A percentile compares a stretch with the other conserved stretches of the same genome.
Evolutionary conservation across 1,284 basidiomycete species (phyloP).

Genomic region (Ganoderma multipileum): DNA sequence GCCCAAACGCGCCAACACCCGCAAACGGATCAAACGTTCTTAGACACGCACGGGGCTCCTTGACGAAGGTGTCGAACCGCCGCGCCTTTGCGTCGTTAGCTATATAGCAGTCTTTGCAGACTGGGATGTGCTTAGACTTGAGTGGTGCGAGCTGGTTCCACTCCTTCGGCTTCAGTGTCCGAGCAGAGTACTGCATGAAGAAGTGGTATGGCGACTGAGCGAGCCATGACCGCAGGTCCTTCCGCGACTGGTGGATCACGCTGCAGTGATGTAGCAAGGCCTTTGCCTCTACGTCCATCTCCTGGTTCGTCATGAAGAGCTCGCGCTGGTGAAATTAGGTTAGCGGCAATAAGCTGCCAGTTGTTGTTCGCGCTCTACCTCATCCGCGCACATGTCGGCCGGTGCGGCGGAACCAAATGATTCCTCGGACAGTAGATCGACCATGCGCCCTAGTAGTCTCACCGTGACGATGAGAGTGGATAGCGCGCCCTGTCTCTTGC

Average conservation of each 20-base stretch:
- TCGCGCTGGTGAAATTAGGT: constrained; percentile 49
- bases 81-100: constrained; percentile 41
- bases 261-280: constrained; percentile 55
- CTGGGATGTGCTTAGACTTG: constrained; percentile 41
- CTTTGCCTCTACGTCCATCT: constrained; percentile 40
- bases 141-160: constrained; percentile 48
- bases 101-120: constrained; percentile 55
- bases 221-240: constrained; percentile 55
- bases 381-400: constrained; percentile 37
- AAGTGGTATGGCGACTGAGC: constrained; percentile 60
- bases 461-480: neutral
- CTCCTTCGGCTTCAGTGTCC: constrained; percentile 43
- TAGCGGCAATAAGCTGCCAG: constrained; percentile 22
- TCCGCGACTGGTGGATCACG: constrained; percentile 48
- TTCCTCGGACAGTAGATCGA: constrained; percentile 3
- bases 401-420: constrained; percentile 26
- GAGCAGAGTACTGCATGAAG: constrained; percentile 57
- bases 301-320: constrained; percentile 60
- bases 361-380: constrained; percentile 41
- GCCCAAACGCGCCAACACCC: constrained; percentile 69
- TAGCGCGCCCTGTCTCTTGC: neutral
- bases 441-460: constrained; percentile 12
- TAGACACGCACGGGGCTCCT: constrained; percentile 41
- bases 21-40: constrained; percentile 68
- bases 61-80: constrained; percentile 35